phyloP scores from a whole-genome alignment of 2,329 filamentous ascomycete species.

The Thelonectria discophora region DNA sequence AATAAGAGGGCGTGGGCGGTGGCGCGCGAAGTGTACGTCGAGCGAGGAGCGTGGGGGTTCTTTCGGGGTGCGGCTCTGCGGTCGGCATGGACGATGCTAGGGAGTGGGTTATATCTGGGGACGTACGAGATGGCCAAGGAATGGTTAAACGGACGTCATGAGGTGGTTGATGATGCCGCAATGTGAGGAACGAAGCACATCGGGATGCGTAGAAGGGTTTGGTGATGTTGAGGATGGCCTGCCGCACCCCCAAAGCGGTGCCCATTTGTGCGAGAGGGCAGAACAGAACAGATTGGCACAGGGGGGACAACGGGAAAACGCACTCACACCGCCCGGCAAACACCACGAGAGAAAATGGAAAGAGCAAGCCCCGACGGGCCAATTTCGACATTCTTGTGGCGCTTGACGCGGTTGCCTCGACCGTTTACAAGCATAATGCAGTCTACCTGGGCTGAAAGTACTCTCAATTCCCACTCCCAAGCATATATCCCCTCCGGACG shows the following conservation, averaged over 20 bases:
- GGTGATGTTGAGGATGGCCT: conserved; percentile 10
- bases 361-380: conserved; percentile 11
- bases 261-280: background rate
- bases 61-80: conserved; percentile 81
- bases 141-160: conserved; percentile 62
- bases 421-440: conserved; percentile 1
- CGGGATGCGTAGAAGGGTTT: background rate
- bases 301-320: conserved; percentile 1
- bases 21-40: conserved; percentile 69
- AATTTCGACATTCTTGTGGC: conserved; percentile 43
- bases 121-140: conserved; percentile 83
- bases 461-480: background rate
- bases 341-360: conserved; percentile 3
- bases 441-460: background rate
- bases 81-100: conserved; percentile 81
- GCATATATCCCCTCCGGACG: background rate
- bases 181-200: conserved; percentile 27
- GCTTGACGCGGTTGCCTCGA: conserved; percentile 35
- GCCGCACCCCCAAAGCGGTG: conserved; percentile 2
- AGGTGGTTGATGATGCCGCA: conserved; percentile 49
- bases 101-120: conserved; percentile 84
- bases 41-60: conserved; percentile 76
- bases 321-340: conserved; percentile 18
- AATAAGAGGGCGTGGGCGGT: conserved; percentile 64
- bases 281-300: conserved; percentile 4